A percentile compares a stretch with the other conserved stretches of the same genome.
Conservation (phyloP, 768 basidiomycete species). For the Podaxis sp. region DNA sequence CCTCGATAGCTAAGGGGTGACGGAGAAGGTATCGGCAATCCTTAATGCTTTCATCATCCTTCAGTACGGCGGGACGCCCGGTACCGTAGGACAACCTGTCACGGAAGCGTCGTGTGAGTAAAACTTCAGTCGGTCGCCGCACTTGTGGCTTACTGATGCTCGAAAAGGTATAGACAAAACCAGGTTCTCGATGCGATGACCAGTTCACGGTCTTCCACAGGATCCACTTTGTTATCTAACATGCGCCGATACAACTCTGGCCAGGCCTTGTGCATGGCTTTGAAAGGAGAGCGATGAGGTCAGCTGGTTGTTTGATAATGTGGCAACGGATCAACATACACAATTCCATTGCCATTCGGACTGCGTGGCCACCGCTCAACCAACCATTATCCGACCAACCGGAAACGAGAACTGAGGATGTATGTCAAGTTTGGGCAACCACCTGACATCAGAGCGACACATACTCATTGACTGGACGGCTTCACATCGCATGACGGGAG, state of each 20-base stretch:
- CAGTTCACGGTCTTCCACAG: slow-evolving; percentile 70
- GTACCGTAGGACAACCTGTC: slow-evolving; percentile 92
- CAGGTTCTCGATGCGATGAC: slow-evolving; percentile 84
- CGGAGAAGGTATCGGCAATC: slow-evolving; percentile 77
- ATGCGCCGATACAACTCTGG: slow-evolving; percentile 78
- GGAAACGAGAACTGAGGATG: slow-evolving; percentile 71
- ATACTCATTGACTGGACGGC: slow-evolving; percentile 93
- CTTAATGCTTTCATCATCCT: slow-evolving; percentile 89
- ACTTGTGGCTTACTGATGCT: slow-evolving; percentile 74
- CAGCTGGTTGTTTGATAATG: neutral
- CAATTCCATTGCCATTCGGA: slow-evolving; percentile 93
- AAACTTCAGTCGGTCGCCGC: neutral
- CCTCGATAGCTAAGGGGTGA: slow-evolving; percentile 87
- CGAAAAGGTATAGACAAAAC: slow-evolving; percentile 93
- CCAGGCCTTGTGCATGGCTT: slow-evolving; percentile 93
- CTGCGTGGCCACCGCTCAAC: slow-evolving; percentile 94
- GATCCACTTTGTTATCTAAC: slow-evolving; percentile 59
- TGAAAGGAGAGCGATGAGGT: slow-evolving; percentile 4
- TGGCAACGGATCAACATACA: slow-evolving; percentile 46
- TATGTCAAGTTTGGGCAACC: slow-evolving; percentile 5
- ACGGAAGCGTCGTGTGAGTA: neutral
- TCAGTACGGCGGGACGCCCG: slow-evolving; percentile 88
- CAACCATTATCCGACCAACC: slow-evolving; percentile 97
- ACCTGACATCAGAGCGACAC: slow-evolving; percentile 27
- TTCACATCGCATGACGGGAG: slow-evolving; percentile 81